Base-by-base conservation (phyloP, 805 yeast species). In the Metschnikowia similis region DNA sequence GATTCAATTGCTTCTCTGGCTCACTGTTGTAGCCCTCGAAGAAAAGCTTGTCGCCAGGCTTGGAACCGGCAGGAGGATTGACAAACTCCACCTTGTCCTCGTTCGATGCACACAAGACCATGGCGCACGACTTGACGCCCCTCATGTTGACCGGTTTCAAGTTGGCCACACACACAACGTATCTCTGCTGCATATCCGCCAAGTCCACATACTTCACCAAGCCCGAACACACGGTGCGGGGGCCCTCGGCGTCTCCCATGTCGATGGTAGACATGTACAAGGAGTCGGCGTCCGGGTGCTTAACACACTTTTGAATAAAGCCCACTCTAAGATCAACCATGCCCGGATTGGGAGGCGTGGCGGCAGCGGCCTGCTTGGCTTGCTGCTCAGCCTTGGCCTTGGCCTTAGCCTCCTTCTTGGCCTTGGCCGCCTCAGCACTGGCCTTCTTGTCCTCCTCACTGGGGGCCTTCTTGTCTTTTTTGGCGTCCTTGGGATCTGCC, bases 201-300 rank as follows among this genome's bases (percentile, higher is more conserved):
- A 95, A 69, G 37, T 96, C 84, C 66, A 88, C 79, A 72, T 87
- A 83, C 60, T 89, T 89, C 55, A 90, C 97, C 63, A 94, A 79
- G 60, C 99, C 99, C 10, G 97, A 89, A 76, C 99, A 94, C 50
- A 94, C 96, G 30, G 98, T 94, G 77, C 99, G 84, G 65, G 99
- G 99, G 52, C 95, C 96, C 67, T 89, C 96, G 55, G 78, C 91
- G 62, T 94, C 99, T 59, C 99, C 99, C 77, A 88, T 84, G 56
- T 95, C 89, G 62, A 94, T 94, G 47, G 99, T 94, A 29, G 98
- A 94, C 50, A 94, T 96, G 68, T 94, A 94, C 62, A 94, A 77
- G 1, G 96, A 80, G 71, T 94, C 99, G 34, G 99, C 99, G 69
- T 94, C 92, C 55, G 99, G 99, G 74, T 94, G 99, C 70, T 88